Base-by-base conservation (phyloP, 768 basidiomycete species). In the Mycena haematopus region DNA sequence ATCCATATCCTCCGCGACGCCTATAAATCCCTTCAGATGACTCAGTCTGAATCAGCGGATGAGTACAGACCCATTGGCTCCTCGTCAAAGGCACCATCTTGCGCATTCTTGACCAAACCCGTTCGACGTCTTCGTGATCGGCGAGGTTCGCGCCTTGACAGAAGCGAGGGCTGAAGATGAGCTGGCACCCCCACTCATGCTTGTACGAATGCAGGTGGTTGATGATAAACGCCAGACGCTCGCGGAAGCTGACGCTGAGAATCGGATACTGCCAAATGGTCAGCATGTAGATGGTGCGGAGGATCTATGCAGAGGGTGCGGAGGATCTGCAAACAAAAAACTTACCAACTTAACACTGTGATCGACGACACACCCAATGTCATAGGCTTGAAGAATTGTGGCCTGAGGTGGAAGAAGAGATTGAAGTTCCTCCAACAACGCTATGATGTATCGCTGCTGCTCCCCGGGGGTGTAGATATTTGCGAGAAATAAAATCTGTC, bases 391-490 rank as follows among this genome's bases (percentile, higher is more conserved):
- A 0, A 65, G 53, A 6, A 77, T 65, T 1, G 71, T 78, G 1
- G 73, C 69, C 0, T 64, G 1, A 0, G 54, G 13, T 0, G 79
- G 81, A 0, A 82, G 51, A 0, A 71, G 56, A 0, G 49, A 51
- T 45, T 72, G 72, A 11, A 81, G 55, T 21, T 73, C 63, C 24
- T 74, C 56, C 7, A 81, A 60, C 0, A 79, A 67, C 0, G 77
- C 68, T 3, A 81, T 65, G 21, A 72, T 69, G 63, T 75, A 80
- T 21, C 78, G 74, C 47, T 80, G 76, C 62, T 78, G 67, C 56
- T 80, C 74, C 14, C 79, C 75, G 14, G 77, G 70, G 0, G 76
- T 70, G 60, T 76, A 72, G n/a, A 82, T 78, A 56, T 83, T 80
- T 24, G 2, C 5, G 9, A 36, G 36, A 15, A 36, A 36, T 74